Percentiles rank a stretch among this genome's conserved stretches.
Conservation (phyloP, 176 grass and related monocot species). For the Bromus sterilis region DNA sequence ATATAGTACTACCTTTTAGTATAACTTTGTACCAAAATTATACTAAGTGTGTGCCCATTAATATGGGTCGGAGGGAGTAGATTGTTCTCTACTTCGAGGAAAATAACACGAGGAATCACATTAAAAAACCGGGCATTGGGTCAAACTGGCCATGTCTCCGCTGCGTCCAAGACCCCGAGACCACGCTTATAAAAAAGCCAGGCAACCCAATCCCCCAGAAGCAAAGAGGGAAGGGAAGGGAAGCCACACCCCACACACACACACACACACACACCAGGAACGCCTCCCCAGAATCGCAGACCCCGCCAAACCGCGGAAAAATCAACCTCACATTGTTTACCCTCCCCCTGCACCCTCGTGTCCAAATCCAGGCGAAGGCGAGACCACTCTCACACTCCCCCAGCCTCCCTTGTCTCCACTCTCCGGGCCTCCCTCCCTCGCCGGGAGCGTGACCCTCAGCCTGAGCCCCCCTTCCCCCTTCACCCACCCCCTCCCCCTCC, state of each 20-base stretch:
- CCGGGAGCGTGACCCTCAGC: conserved; percentile 25
- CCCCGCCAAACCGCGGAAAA: background rate
- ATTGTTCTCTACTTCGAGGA: background rate
- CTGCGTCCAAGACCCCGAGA: conserved; percentile 4
- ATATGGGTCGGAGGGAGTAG: no score
- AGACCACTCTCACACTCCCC: background rate
- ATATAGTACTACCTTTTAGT: no score
- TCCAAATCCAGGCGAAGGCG: background rate
- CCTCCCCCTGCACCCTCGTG: background rate
- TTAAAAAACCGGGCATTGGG: background rate
- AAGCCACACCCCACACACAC: conserved; percentile 6
- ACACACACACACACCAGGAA: background rate
- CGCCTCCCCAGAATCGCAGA: conserved; percentile 3
- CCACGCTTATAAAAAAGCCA: conserved; percentile 39
- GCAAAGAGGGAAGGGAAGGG: background rate
- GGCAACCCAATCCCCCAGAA: conserved; percentile 31
- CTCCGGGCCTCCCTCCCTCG: conserved; percentile 7
- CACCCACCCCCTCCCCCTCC: background rate
- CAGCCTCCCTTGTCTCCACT: conserved; percentile 14
- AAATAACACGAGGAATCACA: background rate
- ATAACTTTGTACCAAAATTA: no score
- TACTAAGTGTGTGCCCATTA: no score
- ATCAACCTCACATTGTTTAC: background rate
- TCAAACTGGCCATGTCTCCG: background rate
- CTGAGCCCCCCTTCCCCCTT: no score